Base-by-base conservation (phyloP, 495 filamentous ascomycete genomes). In the Ascodesmis nigricans region DNA sequence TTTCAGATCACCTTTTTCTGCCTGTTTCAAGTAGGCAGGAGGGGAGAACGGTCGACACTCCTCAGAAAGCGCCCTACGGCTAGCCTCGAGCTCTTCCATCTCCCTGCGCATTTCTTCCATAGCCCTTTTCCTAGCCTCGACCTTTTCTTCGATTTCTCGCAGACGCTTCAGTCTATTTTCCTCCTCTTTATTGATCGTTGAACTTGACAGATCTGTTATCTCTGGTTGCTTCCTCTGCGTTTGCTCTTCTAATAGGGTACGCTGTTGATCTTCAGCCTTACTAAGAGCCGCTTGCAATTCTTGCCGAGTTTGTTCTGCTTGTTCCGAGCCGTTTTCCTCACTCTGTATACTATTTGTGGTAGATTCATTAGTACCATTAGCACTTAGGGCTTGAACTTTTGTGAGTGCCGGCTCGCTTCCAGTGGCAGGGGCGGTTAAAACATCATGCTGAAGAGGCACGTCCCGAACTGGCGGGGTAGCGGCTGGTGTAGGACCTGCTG, bases 401-500 rank as follows among this genome's bases (percentile, higher is more conserved):
- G 5, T 14, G 28, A 14, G 5, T 20, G 30, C 30, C 5, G 16
- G 3, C 16, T 17, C 16, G 10, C 4, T 19, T 5, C 4, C 4
- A 17, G 7, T 33, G 30, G 30, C 3, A 8, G 5, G 30, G 9
- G 4, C 16, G 16, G 5, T 14, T 8, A 5, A 5, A 5, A 7
- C 30, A 33, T 33, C 30, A 33, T 25, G 23, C 23, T 6, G 23
- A 25, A 25, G 23, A 25, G 45, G 43, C 9, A 38, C 45, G 34
- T 19, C 31, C 18, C 41, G 46, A 45, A 41, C 35, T 25, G 25
- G 31, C 7, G 47, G 47, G 24, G 50, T 54, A 17, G 24, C 43
- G 37, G 42, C 30, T 42, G 41, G 40, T 21, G 43, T 43, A 23
- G 45, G 41, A 27, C 7, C 5, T 9, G 40, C 23, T 44, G 50